Conservation (phyloP, 306 rosid genomes). For the Nissolia schottii region DNA sequence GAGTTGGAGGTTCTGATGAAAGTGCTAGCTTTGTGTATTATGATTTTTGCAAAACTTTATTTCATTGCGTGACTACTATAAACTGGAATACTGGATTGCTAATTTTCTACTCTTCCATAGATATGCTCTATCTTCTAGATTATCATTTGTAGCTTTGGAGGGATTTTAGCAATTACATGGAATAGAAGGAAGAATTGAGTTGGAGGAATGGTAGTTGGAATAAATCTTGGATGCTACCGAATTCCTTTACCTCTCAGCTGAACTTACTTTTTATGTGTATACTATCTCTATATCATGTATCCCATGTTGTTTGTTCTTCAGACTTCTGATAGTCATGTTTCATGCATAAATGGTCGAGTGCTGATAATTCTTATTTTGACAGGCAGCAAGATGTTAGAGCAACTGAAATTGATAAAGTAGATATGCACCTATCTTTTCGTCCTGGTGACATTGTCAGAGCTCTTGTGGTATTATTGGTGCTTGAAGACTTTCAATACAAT, state of each 20-base stretch:
- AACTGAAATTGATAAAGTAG: conserved; percentile 94
- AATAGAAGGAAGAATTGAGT: background rate
- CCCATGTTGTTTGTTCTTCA: background rate
- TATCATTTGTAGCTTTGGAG: background rate
- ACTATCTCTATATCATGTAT: background rate
- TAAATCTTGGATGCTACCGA: background rate
- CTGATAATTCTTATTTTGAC: conserved; percentile 23
- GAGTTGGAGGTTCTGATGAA: background rate
- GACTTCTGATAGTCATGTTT: background rate
- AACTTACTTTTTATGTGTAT: background rate
- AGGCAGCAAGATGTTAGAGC: conserved; percentile 98
- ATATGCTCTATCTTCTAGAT: background rate
- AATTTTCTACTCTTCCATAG: background rate
- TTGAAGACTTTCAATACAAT: background rate
- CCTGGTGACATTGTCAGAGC: conserved; percentile 83
- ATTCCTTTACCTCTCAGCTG: background rate
- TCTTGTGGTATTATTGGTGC: conserved; percentile 62
- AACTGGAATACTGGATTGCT: background rate
- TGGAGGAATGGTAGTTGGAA: background rate
- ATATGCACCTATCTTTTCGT: conserved; percentile 68
- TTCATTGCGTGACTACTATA: background rate
- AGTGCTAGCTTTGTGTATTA: background rate
- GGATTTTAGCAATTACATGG: background rate
- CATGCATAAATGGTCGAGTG: background rate
- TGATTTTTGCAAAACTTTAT: background rate